Conservation (phyloP, 805 yeast species). For the Candida ortonii region DNA sequence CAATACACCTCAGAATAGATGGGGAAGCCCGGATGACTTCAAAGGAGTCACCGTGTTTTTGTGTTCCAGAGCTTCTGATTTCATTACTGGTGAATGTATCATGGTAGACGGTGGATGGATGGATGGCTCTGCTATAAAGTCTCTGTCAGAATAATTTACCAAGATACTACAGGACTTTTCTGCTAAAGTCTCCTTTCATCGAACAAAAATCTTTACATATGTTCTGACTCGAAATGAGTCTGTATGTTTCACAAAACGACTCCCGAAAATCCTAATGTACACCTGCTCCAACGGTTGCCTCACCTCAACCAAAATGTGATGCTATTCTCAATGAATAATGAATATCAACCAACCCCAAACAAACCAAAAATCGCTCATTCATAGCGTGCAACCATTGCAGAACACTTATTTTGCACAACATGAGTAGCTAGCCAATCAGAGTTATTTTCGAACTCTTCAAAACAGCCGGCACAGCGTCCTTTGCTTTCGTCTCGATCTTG, state of each 20-base stretch:
- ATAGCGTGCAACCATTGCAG: slow-evolving; percentile 27
- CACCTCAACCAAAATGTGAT: no score
- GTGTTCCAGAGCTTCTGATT: slow-evolving; percentile 49
- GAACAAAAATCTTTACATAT: neutral
- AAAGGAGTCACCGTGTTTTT: slow-evolving; percentile 43
- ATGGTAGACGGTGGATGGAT: slow-evolving; percentile 57
- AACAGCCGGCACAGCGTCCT: slow-evolving; percentile 57
- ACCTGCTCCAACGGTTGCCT: neutral
- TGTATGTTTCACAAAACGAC: neutral
- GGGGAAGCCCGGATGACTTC: slow-evolving; percentile 50
- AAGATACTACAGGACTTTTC: neutral
- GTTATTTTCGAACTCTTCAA: slow-evolving; percentile 45
- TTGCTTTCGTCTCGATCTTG: slow-evolving; percentile 40
- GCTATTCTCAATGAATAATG: no score
- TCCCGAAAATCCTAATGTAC: neutral
- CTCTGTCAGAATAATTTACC: neutral
- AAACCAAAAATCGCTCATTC: slow-evolving; percentile 9
- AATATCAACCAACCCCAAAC: neutral
- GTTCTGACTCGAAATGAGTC: no score
- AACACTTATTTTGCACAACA: slow-evolving; percentile 49
- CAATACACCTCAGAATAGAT: slow-evolving; percentile 45
- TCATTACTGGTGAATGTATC: slow-evolving; percentile 49
- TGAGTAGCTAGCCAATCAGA: slow-evolving; percentile 52
- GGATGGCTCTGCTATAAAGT: no score
- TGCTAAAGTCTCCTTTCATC: no score